Percentiles rank a stretch among this genome's conserved stretches.
Evolutionary conservation across 2,329 filamentous ascomycete species (phyloP).

Genomic region (Phialophora tarda): DNA sequence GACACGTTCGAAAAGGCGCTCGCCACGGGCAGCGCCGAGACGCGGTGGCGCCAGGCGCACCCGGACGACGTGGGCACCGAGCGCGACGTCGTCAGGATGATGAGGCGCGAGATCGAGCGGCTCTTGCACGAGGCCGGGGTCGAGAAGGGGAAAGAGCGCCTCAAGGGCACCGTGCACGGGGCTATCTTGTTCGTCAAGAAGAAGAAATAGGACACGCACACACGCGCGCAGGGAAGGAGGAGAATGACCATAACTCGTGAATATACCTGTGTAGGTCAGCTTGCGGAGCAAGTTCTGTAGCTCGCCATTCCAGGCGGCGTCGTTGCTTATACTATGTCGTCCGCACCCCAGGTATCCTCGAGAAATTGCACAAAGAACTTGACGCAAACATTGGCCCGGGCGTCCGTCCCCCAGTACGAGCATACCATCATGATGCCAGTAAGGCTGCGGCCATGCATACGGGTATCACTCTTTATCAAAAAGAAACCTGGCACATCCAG

Average conservation of each 20-base stretch:
- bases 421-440: too few species aligned
- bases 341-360: too few species aligned
- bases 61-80: slow-evolving; percentile 43
- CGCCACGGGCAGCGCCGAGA: slow-evolving; percentile 48
- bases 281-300: neutral
- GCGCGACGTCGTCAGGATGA: slow-evolving; percentile 43
- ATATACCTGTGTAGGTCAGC: neutral
- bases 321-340: too few species aligned
- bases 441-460: too few species aligned
- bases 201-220: neutral
- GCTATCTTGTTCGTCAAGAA: slow-evolving; percentile 38
- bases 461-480: too few species aligned
- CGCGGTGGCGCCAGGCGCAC: slow-evolving; percentile 49
- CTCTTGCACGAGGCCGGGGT: slow-evolving; percentile 52
- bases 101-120: slow-evolving; percentile 39
- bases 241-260: neutral
- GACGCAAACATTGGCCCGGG: too few species aligned
- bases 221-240: too few species aligned
- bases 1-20: slow-evolving; percentile 42
- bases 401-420: too few species aligned
- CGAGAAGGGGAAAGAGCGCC: slow-evolving; percentile 37
- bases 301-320: neutral
- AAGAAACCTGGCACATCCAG: too few species aligned
- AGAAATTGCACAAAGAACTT: too few species aligned
- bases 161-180: slow-evolving; percentile 27